Evolutionary conservation across 2,329 filamentous ascomycete genomes (phyloP).

Genomic region (Stenocarpella maydis): DNA sequence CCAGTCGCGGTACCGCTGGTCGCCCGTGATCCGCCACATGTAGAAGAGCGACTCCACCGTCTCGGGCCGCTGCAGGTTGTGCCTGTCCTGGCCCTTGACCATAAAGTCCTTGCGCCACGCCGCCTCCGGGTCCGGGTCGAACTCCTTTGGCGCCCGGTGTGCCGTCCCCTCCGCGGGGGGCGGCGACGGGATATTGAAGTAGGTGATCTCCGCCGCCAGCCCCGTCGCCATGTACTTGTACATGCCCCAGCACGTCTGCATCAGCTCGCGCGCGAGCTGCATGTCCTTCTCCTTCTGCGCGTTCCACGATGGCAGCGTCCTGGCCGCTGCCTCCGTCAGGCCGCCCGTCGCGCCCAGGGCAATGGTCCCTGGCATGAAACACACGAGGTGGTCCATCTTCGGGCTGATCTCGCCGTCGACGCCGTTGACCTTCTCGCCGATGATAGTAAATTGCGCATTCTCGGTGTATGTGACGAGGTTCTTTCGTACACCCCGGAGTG

Average conservation of each 20-base stretch:
- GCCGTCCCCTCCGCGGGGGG: slow-evolving; percentile 68
- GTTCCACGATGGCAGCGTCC: slow-evolving; percentile 76
- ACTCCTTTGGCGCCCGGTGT: slow-evolving; percentile 58
- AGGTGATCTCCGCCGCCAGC: slow-evolving; percentile 92
- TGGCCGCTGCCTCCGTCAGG: slow-evolving; percentile 76
- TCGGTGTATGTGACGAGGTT: slow-evolving; percentile 90
- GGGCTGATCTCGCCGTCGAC: slow-evolving; percentile 72
- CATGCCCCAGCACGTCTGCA: slow-evolving; percentile 98
- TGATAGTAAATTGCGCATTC: slow-evolving; percentile 81
- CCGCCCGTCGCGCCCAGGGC: slow-evolving; percentile 87
- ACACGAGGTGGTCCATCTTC: slow-evolving; percentile 98
- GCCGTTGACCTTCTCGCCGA: slow-evolving; percentile 84
- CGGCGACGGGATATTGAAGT: slow-evolving; percentile 80
- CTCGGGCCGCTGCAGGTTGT: slow-evolving; percentile 95
- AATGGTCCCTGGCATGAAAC: slow-evolving; percentile 97
- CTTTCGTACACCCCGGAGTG: slow-evolving; percentile 85
- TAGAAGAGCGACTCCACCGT: slow-evolving; percentile 97
- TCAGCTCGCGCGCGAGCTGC: slow-evolving; percentile 85
- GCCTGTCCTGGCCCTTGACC: slow-evolving; percentile 82
- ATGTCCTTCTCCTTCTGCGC: slow-evolving; percentile 87
- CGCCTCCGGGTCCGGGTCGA: slow-evolving; percentile 61
- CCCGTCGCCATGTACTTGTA: slow-evolving; percentile 91
- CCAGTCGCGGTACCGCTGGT: slow-evolving; percentile 90
- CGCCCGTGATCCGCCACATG: slow-evolving; percentile 98
- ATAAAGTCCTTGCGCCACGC: slow-evolving; percentile 80